Evolutionary conservation across 148 eudicot genomes (phyloP).

Genomic region (Rhododendron griersonianum): DNA sequence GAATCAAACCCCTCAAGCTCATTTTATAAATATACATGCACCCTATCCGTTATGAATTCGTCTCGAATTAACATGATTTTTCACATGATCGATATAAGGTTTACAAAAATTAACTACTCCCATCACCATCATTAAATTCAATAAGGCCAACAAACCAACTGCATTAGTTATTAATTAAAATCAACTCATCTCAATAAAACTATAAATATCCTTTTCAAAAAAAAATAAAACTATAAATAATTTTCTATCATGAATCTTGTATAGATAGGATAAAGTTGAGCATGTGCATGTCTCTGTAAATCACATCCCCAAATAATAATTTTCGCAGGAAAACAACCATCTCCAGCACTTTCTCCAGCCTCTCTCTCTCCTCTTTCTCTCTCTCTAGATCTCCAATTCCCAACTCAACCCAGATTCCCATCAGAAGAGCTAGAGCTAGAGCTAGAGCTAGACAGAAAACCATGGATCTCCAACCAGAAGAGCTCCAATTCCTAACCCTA

Average conservation of each 20-base stretch:
- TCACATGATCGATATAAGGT: no score
- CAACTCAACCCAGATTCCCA: background rate
- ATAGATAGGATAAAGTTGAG: background rate
- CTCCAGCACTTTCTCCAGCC: background rate
- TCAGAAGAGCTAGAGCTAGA: background rate
- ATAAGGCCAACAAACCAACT: background rate
- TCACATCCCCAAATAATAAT: background rate
- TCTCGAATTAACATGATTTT: no score
- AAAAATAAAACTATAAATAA: no score
- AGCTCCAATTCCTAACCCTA: conserved; percentile 64
- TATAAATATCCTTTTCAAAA: no score
- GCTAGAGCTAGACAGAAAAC: background rate
- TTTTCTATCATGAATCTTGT: background rate
- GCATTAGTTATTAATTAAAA: background rate
- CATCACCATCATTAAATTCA: no score
- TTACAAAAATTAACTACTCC: no score
- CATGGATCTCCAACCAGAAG: conserved; percentile 87
- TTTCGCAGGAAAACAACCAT: background rate
- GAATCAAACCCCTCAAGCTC: background rate
- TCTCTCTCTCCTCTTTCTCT: background rate
- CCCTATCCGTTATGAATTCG: no score
- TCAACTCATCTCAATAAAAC: background rate
- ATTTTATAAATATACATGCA: no score
- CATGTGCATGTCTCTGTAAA: background rate
- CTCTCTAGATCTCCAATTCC: background rate